Evolutionary conservation across 164 flowering plant genomes (phyloP).

Genomic region (Annona squamosa): DNA sequence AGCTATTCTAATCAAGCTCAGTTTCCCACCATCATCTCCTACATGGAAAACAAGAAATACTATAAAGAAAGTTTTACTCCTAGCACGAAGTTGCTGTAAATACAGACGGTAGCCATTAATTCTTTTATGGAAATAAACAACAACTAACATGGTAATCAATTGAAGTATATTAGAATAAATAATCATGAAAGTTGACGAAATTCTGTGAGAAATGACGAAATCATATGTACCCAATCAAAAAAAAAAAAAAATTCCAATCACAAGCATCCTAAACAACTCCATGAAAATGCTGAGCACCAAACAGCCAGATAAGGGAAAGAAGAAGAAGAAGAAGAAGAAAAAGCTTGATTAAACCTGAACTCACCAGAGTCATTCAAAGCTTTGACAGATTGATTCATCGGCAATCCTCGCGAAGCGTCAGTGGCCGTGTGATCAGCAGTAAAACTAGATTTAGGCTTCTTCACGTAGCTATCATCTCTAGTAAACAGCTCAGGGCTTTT

Average conservation of each 20-base stretch:
- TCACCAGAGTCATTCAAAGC: conserved; percentile 27
- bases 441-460: conserved; percentile 33
- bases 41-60: neutral
- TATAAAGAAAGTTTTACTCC: neutral
- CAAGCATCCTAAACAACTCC: neutral
- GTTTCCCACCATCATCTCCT: conserved; percentile 69
- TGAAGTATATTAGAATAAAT: too few species aligned
- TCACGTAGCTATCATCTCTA: conserved; percentile 62
- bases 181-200: too few species aligned
- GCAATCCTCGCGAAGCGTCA: conserved; percentile 2
- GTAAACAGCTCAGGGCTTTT: conserved; percentile 29
- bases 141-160: too few species aligned
- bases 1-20: conserved; percentile 72
- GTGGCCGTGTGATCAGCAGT: conserved; percentile 26
- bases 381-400: conserved; percentile 33
- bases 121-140: too few species aligned
- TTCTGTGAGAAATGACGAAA: too few species aligned
- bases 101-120: neutral
- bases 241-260: neutral
- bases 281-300: neutral
- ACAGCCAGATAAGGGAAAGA: neutral
- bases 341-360: conserved; percentile 3
- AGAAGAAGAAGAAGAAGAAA: neutral
- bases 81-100: neutral
- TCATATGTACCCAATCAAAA: too few species aligned